Conservation (phyloP, 1,284 basidiomycete genomes). For the Cryptococcus floricola region DNA sequence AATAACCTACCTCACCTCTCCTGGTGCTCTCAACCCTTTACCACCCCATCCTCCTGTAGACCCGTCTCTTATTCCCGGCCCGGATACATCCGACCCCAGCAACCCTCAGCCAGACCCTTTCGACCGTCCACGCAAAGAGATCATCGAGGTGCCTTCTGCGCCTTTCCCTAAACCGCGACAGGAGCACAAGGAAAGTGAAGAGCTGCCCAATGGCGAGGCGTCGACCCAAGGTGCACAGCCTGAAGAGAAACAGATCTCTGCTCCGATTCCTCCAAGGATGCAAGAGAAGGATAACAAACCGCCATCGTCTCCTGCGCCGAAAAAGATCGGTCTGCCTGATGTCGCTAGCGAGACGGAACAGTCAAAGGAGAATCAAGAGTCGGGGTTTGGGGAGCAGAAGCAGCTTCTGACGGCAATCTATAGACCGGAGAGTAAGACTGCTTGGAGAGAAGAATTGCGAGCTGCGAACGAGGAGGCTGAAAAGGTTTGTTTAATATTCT, state of each 20-base stretch:
- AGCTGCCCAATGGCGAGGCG: neutral
- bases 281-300: slow-evolving; percentile 9
- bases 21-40: slow-evolving; percentile 93
- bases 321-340: slow-evolving; percentile 24
- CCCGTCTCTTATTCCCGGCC: slow-evolving; percentile 2
- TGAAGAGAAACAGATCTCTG: slow-evolving; percentile 1
- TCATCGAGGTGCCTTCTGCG: slow-evolving; percentile 35
- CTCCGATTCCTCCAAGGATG: neutral
- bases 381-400: slow-evolving; percentile 34
- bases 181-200: neutral
- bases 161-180: slow-evolving; percentile 1
- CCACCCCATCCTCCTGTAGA: slow-evolving; percentile 64
- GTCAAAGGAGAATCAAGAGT: slow-evolving; percentile 24
- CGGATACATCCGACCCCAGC: neutral
- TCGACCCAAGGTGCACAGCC: neutral
- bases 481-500: slow-evolving; percentile 22
- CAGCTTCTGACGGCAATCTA: slow-evolving; percentile 74
- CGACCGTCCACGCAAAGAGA: slow-evolving; percentile 39
- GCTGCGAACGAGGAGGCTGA: slow-evolving; percentile 47
- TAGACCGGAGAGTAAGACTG: slow-evolving; percentile 71
- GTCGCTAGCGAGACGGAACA: neutral
- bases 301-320: slow-evolving; percentile 35
- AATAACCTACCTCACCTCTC: slow-evolving; percentile 93
- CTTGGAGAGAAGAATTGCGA: slow-evolving; percentile 67
- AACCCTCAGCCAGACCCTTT: slow-evolving; percentile 6